Evolutionary conservation across 345 rosid species (phyloP).

Genomic region (Euphorbia peplus): DNA sequence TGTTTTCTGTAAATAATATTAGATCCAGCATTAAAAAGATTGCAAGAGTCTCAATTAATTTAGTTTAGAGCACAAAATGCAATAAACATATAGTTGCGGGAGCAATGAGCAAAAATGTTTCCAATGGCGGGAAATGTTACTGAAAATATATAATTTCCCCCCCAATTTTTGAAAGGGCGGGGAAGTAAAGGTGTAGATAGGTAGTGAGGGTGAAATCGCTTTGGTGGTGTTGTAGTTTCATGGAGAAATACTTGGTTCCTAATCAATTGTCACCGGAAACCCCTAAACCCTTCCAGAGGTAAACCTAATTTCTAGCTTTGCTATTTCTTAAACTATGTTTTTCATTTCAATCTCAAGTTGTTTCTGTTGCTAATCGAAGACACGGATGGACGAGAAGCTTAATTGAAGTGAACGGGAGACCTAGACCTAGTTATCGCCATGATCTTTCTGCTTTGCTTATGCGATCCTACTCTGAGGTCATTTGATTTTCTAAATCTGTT

Average conservation of each 20-base stretch:
- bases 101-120: no score
- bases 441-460: constrained; percentile 43
- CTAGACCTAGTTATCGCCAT: constrained; percentile 50
- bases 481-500: no score
- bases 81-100: no score
- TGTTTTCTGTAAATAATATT: no score
- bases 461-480: constrained; percentile 68
- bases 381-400: constrained; percentile 54
- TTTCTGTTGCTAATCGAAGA: constrained; percentile 5
- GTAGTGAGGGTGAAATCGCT: background rate
- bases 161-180: background rate
- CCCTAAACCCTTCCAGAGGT: constrained; percentile 35
- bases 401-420: constrained; percentile 60
- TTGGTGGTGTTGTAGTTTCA: background rate
- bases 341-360: background rate
- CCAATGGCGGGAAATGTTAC: constrained; percentile 9
- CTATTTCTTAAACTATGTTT: background rate
- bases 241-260: constrained; percentile 51
- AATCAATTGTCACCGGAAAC: constrained; percentile 28
- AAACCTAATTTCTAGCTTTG: background rate
- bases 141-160: background rate
- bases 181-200: background rate
- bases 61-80: no score
- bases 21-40: no score
- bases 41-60: no score